Evolutionary conservation across 371 early-diverging fungal species (phyloP).

Genomic region (Choanephora cucurbitarum): DNA sequence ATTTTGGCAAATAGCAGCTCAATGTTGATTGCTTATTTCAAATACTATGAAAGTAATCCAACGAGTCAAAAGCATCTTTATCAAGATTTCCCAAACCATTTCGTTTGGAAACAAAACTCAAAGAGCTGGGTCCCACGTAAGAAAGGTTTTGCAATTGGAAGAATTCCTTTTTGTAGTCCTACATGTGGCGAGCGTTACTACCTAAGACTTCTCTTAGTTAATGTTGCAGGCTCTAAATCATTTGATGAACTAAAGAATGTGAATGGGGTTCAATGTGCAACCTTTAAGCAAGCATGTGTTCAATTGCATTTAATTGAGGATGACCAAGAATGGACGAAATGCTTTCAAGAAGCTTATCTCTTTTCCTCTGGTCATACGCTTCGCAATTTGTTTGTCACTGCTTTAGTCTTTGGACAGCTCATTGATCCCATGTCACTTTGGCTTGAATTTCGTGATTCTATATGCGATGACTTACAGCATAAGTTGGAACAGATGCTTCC

Average conservation of each 20-base stretch:
- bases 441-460: background rate
- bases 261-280: constrained; percentile 1
- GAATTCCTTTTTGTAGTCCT: constrained; percentile 5
- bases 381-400: background rate
- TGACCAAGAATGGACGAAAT: constrained; percentile 6
- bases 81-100: constrained; percentile 11
- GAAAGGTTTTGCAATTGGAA: constrained; percentile 2
- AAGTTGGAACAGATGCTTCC: too few species aligned
- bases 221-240: background rate
- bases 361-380: background rate
- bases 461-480: constrained; percentile 3
- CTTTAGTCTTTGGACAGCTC: background rate
- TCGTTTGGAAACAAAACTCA: background rate
- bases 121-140: constrained; percentile 3
- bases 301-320: background rate
- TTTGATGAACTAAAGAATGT: constrained; percentile 1
- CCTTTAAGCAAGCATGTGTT: constrained; percentile 8
- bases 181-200: background rate
- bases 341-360: constrained; percentile 7
- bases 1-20: constrained; percentile 1
- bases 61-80: background rate
- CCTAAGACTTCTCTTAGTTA: background rate
- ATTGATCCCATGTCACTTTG: background rate
- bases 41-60: background rate
- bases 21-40: constrained; percentile 4